Conservation (phyloP, 495 filamentous ascomycete species). For the Letharia lupina region DNA sequence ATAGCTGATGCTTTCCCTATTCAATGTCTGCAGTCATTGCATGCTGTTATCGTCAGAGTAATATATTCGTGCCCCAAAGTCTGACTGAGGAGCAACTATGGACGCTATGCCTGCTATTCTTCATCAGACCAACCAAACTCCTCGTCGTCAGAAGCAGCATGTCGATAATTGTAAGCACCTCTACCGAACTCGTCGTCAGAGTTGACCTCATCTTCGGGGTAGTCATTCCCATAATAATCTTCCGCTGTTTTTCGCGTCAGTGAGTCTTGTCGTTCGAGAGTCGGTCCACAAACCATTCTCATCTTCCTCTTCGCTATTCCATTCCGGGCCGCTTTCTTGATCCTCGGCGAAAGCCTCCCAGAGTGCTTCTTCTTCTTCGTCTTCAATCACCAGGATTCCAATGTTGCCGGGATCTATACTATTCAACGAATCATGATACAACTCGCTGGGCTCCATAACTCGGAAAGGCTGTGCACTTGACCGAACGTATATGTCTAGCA, state of each 20-base stretch:
- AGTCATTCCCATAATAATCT: conserved; percentile 58
- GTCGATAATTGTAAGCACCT: conserved; percentile 41
- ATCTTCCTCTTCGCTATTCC: conserved; percentile 54
- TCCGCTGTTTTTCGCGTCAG: conserved; percentile 42
- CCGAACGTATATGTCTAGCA: conserved; percentile 54
- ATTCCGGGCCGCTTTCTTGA: conserved; percentile 45
- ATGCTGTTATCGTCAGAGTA: neutral
- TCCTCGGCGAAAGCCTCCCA: conserved; percentile 52
- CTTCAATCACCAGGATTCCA: conserved; percentile 51
- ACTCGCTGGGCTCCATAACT: neutral
- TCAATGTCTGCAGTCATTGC: neutral
- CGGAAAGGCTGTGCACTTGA: neutral
- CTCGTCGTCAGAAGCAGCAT: conserved; percentile 46
- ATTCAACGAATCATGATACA: conserved; percentile 3
- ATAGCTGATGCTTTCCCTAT: neutral
- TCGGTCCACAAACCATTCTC: conserved; percentile 44
- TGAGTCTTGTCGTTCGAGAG: conserved; percentile 5
- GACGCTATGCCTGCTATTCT: conserved; percentile 27
- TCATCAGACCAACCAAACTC: conserved; percentile 46
- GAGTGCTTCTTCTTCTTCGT: conserved; percentile 44
- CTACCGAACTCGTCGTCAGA: conserved; percentile 49
- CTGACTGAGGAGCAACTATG: neutral
- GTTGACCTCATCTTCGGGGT: conserved; percentile 57
- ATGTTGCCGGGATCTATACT: conserved; percentile 30
- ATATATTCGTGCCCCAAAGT: neutral